Conservation (phyloP, 805 yeast genomes). For the Debaryomyces castellii region DNA sequence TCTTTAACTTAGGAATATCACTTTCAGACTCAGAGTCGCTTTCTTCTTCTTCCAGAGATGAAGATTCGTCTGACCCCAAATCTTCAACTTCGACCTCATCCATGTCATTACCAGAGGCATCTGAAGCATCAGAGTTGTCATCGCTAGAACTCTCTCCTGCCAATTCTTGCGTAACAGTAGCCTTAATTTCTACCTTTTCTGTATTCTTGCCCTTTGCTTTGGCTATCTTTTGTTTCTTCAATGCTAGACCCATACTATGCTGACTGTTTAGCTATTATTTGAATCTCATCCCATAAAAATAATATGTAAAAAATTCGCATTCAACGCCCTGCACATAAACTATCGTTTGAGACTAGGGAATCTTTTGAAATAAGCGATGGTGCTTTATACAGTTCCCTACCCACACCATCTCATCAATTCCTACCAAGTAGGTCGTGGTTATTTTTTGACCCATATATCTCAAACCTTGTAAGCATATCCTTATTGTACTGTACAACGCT, state of each 20-base stretch:
- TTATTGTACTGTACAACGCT: no score
- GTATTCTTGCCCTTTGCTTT: constrained; percentile 6
- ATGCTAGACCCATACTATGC: constrained; percentile 18
- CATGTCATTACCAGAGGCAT: constrained; percentile 13
- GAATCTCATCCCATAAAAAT: neutral
- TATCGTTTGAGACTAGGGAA: neutral
- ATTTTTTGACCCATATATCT: no score
- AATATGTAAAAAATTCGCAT: neutral
- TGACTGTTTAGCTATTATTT: neutral
- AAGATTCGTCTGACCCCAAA: constrained; percentile 12
- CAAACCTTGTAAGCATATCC: no score
- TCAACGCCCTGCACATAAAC: neutral
- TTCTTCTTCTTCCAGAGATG: constrained; percentile 11
- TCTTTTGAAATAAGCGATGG: no score
- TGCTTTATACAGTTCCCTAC: no score
- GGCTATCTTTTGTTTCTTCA: constrained; percentile 21
- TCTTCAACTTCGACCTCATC: constrained; percentile 28
- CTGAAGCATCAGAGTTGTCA: neutral
- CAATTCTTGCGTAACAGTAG: constrained; percentile 18
- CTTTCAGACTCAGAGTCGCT: constrained; percentile 30
- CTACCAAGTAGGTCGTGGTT: no score
- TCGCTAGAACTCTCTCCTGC: constrained; percentile 3
- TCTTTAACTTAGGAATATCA: constrained; percentile 49
- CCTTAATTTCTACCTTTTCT: constrained; percentile 1
- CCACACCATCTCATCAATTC: no score